These are phyloP conservation scores for Hymenoscyphus occultus DNA, from an alignment of 2,329 filamentous ascomycete species.

Conservation along the genomic window DNA sequence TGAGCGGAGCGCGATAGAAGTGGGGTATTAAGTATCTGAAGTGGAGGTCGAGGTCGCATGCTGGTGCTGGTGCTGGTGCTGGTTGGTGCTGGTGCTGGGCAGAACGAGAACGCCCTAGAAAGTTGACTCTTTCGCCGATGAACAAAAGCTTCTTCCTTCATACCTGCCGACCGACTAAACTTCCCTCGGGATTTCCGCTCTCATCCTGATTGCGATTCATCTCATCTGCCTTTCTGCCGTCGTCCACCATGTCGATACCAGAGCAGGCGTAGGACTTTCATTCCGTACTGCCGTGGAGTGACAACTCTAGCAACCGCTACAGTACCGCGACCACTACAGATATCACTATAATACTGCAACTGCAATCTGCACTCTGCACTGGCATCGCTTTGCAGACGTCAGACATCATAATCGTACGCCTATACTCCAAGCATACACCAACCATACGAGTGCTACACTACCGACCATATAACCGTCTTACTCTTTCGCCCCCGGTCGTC, in stretches of 20 bases:
- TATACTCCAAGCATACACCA: no score
- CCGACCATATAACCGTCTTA: background rate
- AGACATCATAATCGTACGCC: background rate
- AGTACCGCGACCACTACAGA: no score
- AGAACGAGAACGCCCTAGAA: background rate
- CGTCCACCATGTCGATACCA: background rate
- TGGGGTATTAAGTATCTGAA: no score
- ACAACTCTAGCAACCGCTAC: no score
- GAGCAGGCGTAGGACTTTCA: no score
- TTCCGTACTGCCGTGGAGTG: no score
- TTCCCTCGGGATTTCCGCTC: background rate
- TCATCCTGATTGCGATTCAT: no score
- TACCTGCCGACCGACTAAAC: background rate
- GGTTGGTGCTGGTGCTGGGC: background rate
- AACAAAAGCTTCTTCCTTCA: background rate
- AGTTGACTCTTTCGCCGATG: background rate
- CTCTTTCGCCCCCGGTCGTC: conserved; percentile 1
- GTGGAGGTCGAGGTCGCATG: background rate
- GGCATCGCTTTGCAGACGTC: background rate
- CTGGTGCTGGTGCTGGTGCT: background rate
- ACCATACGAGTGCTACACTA: no score
- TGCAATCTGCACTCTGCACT: no score
- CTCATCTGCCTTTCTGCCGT: background rate
- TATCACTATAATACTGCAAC: no score
- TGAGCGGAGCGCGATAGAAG: no score